These are phyloP conservation scores for Solanum clarkiae DNA, from an alignment of 257 asterid genomes.

Conservation along the genomic window DNA sequence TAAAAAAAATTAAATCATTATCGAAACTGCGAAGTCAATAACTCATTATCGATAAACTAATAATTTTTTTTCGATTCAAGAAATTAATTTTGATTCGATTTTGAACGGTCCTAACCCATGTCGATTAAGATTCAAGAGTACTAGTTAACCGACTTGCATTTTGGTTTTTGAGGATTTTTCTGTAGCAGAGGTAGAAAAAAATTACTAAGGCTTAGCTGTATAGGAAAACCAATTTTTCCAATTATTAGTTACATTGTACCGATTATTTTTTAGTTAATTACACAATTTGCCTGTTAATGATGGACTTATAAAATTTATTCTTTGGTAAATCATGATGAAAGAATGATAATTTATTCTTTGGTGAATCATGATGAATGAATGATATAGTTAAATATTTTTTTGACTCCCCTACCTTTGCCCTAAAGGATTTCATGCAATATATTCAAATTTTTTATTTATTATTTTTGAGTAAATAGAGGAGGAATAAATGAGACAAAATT, in stretches of 20 bases:
- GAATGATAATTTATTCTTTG: background rate
- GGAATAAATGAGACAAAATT: background rate
- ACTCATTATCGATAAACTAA: too few relatives aligned
- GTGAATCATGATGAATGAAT: background rate
- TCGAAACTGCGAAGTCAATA: too few relatives aligned
- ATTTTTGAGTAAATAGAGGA: background rate
- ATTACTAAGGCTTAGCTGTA: background rate
- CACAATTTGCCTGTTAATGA: too few relatives aligned
- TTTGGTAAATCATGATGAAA: background rate
- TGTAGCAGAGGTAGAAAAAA: background rate
- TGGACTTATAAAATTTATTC: too few relatives aligned
- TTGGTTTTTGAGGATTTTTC: background rate
- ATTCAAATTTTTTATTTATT: background rate
- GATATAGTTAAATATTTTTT: too few relatives aligned
- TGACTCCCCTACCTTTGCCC: background rate
- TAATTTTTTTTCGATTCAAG: too few relatives aligned
- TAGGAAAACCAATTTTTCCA: too few relatives aligned
- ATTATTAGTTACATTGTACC: too few relatives aligned
- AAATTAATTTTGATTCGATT: too few relatives aligned
- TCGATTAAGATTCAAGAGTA: background rate
- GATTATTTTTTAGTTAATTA: too few relatives aligned
- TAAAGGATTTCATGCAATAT: background rate
- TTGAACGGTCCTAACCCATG: background rate
- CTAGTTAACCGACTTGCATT: background rate
- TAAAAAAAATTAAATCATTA: too few relatives aligned